phyloP scores from a whole-genome alignment of 2,329 filamentous ascomycete genomes.

The Colletotrichum sp. region DNA sequence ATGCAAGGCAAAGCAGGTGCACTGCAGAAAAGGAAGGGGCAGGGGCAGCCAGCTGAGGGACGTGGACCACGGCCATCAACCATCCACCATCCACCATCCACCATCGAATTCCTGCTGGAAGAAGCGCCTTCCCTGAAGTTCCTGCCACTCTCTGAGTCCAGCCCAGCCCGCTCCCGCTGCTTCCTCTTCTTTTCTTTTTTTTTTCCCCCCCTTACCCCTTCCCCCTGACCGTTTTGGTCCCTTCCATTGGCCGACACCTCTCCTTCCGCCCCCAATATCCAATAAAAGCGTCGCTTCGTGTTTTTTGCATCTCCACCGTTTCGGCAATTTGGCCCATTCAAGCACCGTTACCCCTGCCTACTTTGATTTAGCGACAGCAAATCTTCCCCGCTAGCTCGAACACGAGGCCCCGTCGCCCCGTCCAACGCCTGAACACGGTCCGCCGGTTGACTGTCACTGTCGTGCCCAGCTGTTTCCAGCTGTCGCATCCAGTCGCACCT shows the following conservation, averaged over 20 bases:
- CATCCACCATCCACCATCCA: background rate
- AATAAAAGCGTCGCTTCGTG: conserved; percentile 4
- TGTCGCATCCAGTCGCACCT: background rate
- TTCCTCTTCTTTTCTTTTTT: background rate
- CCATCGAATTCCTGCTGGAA: background rate
- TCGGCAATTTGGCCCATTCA: conserved; percentile 27
- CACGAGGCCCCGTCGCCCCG: conserved; percentile 13
- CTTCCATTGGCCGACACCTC: background rate
- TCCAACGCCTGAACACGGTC: background rate
- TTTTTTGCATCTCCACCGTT: background rate
- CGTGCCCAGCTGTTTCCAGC: background rate
- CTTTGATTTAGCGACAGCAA: background rate
- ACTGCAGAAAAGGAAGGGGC: background rate
- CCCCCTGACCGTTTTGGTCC: background rate
- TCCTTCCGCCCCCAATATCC: background rate
- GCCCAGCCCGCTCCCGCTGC: background rate
- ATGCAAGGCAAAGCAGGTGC: background rate
- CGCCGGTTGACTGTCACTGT: background rate
- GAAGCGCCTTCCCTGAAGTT: background rate
- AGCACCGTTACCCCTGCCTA: conserved; percentile 10
- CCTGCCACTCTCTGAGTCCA: background rate
- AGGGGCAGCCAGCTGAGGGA: background rate
- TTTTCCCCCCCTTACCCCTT: background rate
- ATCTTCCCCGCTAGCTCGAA: conserved; percentile 10
- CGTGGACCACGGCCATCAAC: background rate